Conservation (phyloP, 176 grass and related monocot genomes). For the Rhynchospora pubera region DNA sequence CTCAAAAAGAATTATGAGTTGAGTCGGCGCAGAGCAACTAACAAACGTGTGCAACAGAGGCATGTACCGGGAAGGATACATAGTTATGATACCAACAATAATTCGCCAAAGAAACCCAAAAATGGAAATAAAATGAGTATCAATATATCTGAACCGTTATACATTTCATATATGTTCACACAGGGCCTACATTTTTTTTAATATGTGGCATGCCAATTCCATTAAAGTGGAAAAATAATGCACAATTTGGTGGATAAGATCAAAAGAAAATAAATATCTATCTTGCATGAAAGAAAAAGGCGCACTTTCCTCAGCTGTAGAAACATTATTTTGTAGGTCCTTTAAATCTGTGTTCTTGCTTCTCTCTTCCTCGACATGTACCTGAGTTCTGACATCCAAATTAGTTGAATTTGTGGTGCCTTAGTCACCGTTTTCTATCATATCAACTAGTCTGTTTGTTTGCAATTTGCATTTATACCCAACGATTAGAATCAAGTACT, state of each 20-base stretch:
- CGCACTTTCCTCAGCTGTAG: too few species aligned
- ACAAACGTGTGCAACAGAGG: not conserved
- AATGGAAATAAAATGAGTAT: constrained; percentile 8
- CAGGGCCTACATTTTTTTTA: not conserved
- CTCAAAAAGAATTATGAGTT: not conserved
- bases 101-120: not conserved
- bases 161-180: too few species aligned
- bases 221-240: not conserved
- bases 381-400: not conserved
- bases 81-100: not conserved
- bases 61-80: not conserved
- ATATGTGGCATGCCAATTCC: not conserved
- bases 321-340: too few species aligned
- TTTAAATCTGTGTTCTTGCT: not conserved
- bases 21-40: constrained; percentile 3
- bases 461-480: too few species aligned
- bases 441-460: not conserved
- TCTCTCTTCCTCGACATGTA: not conserved
- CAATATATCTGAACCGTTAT: not conserved
- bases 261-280: too few species aligned
- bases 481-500: too few species aligned
- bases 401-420: not conserved
- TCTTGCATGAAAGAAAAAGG: too few species aligned
- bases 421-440: not conserved
- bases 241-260: not conserved